These are phyloP conservation scores for Cladosporium oxysporum DNA, from an alignment of 2,329 filamentous ascomycete genomes.

Conservation along the genomic window DNA sequence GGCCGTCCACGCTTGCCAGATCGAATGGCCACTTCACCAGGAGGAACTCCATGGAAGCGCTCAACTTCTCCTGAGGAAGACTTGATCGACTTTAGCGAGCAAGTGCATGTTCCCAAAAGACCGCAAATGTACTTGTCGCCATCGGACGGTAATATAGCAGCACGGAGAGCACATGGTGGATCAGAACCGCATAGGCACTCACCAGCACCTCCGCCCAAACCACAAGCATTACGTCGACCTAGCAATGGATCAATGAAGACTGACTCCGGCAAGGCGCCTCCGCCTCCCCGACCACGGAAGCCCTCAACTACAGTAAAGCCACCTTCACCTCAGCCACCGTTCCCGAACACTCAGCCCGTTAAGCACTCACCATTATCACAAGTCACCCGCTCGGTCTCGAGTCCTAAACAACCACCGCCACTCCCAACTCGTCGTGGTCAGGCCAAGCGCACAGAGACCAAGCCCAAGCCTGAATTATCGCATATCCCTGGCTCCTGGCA, in stretches of 20 bases:
- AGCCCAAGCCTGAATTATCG: conserved; percentile 41
- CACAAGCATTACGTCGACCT: conserved; percentile 21
- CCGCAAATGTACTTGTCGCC: conserved; percentile 28
- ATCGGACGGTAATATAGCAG: conserved; percentile 8
- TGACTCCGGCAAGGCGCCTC: conserved; percentile 29
- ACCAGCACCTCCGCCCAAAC: conserved; percentile 40
- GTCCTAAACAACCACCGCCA: conserved; percentile 29
- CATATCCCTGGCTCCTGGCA: conserved; percentile 30
- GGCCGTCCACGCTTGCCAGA: conserved; percentile 6
- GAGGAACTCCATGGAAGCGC: background rate
- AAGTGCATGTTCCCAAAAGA: conserved; percentile 28
- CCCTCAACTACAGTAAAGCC: conserved; percentile 36
- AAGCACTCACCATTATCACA: conserved; percentile 36
- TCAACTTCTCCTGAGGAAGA: conserved; percentile 38
- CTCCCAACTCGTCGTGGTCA: conserved; percentile 40
- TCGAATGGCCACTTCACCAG: conserved; percentile 15
- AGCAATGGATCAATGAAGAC: conserved; percentile 19
- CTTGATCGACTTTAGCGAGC: conserved; percentile 52
- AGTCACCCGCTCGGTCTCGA: conserved; percentile 34
- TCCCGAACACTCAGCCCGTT: conserved; percentile 21
- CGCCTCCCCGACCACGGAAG: conserved; percentile 37
- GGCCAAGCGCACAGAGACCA: conserved; percentile 42
- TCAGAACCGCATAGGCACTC: conserved; percentile 33
- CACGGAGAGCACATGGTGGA: conserved; percentile 13
- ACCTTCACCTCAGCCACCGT: conserved; percentile 17